Base-by-base conservation (phyloP, 108 stramenopile species). In the Cyclotella baltica region DNA sequence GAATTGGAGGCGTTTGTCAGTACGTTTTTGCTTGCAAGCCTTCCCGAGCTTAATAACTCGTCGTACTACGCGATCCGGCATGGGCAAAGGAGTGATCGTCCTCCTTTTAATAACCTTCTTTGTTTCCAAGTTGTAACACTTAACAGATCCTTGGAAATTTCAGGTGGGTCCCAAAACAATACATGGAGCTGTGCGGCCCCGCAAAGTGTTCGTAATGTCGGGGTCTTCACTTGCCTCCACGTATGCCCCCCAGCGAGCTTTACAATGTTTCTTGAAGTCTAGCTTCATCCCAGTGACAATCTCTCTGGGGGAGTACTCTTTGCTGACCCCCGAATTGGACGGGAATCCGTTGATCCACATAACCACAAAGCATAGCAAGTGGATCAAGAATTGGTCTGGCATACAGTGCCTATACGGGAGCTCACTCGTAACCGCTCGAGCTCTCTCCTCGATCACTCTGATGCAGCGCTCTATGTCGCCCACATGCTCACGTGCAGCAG, bases 21-120 rank as follows among this genome's bases (percentile, higher is more conserved):
- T 5, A 20, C 16, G 52, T 53, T 18, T 22, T n/a, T 53, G 52
- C 5, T n/a, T 10, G 9, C 19, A 10, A 5, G 16, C 16, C 16
- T 20, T 18, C 5, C 52, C 52, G 5, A 53, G 22, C 22, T 10
- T 5, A 10, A 20, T 4, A 53, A 53, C 52, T 10, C 52, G 52
- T 5, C 52, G 52, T 5, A 53, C 20, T 5, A 53, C 52, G 52
- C 52, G 52, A 53, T 53, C n/a, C 16, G 52, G 52, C 52, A 53
- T 53, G 5, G 52, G 52, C 5, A 53, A n/a, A n/a, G 19, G 20
- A n/a, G 16, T 53, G n/a, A 53, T 22, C 16, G 52, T 53, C 5
- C 52, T 10, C 5, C 52, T 10, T 11, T 6, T 43, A 43, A 43
- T 6, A 6, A 43, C 40, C 40, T 43, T 13, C 40, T 43, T 43